Evolutionary conservation across 768 basidiomycete species (phyloP), one percentile per base, ranked within the genome.

Genomic region (Lyophyllum decastes): DNA sequence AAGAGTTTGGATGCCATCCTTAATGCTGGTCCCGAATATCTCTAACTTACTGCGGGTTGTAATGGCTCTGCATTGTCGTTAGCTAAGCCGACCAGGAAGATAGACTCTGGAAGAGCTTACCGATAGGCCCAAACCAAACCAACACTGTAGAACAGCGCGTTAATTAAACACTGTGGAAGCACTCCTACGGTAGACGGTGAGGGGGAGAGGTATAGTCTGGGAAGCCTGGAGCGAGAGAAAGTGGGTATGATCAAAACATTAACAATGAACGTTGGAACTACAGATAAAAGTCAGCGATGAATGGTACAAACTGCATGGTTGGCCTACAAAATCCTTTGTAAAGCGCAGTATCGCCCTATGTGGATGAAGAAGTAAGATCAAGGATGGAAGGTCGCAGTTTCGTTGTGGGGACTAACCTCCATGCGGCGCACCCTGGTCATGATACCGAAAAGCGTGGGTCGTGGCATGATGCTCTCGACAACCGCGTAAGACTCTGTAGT

Each of bases 1-100:
- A 25, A 88, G 73, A 50, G 82, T 61, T 22, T 78, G 77, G 9
- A 87, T 69, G 16, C 30, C 30, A 10, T 30, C 30, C 30, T 30
- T 30, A 4, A 10, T 10, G 10, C 30, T 30, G 30, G 30, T 30
- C 5, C 30, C 30, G 30, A 30, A 30, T 30, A 30, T 30, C 30
- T 30, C 30, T 10, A 30, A 30, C 10, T 30, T 30, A 10, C 30
- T 30, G 10, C 30, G 30, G 5, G 30, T 30, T 30, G 30, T 10
- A 10, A 30, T 30, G 30, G 30, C 30, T 30, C 30, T 30, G 10
- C 30, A 30, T 30, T 30, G 30, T 5, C 30, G 10, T 30, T 30
- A 30, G 10, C 30, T 10, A n/a, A 10, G 30, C 10, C 30, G 30
- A 5, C 30, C 5, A 10, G 30, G 4, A 30, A 30, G 10, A 30